Percentiles rank a stretch among this genome's conserved stretches.
Conservation (phyloP, 805 yeast species). For the Brettanomyces naardenensis region DNA sequence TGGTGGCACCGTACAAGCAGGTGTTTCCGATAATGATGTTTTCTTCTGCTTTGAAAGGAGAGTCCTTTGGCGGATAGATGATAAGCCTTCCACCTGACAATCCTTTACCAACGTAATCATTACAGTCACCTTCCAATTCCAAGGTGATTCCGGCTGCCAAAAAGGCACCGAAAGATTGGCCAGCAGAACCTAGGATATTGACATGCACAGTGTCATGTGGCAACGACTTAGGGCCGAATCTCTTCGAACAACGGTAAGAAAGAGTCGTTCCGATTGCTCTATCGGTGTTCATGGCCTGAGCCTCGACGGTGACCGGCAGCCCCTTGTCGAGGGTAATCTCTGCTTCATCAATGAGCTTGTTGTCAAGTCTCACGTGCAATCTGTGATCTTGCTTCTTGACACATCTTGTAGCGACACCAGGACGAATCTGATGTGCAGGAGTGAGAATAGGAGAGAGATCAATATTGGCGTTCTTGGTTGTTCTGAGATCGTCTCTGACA, state of each 20-base stretch:
- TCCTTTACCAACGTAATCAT: constrained; percentile 97
- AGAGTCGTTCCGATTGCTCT: constrained; percentile 93
- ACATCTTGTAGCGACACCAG: constrained; percentile 92
- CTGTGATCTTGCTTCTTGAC: constrained; percentile 91
- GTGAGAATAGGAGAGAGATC: constrained; percentile 91
- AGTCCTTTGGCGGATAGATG: constrained; percentile 82
- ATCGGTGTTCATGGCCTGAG: constrained; percentile 90
- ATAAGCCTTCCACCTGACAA: constrained; percentile 90
- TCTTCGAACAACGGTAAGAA: constrained; percentile 88
- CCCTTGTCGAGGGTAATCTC: constrained; percentile 94
- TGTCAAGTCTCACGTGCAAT: constrained; percentile 87
- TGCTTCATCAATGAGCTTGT: constrained; percentile 92
- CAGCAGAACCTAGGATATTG: constrained; percentile 87
- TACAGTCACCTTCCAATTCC: constrained; percentile 94
- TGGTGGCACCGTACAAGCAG: constrained; percentile 95
- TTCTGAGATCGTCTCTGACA: constrained; percentile 79
- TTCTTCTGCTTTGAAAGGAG: constrained; percentile 88
- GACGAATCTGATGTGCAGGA: constrained; percentile 93
- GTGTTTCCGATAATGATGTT: constrained; percentile 96
- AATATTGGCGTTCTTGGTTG: constrained; percentile 83
- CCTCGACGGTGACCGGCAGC: constrained; percentile 90
- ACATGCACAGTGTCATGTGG: constrained; percentile 97
- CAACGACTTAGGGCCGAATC: constrained; percentile 85
- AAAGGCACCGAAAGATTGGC: constrained; percentile 98
- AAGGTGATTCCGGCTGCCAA: constrained; percentile 93